Percentiles rank a stretch among this genome's conserved stretches.
Evolutionary conservation across 2,329 filamentous ascomycete species (phyloP).

Genomic region (Fusarium oligoseptatum): DNA sequence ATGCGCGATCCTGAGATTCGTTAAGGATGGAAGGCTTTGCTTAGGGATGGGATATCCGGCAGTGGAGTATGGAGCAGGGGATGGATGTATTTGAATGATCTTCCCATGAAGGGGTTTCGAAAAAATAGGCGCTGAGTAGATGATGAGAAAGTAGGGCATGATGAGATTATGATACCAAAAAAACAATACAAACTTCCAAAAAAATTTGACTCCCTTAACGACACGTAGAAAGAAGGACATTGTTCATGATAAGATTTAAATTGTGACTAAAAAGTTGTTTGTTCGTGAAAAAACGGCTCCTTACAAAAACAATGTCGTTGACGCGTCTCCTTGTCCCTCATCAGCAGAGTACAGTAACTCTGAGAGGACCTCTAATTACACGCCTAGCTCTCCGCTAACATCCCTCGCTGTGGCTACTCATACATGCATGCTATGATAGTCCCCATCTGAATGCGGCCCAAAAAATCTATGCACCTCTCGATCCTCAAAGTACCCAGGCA

Average conservation of each 20-base stretch:
- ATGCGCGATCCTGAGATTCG: constrained; percentile 60
- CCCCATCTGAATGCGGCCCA: constrained; percentile 1
- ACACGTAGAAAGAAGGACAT: background rate
- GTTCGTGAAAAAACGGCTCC: constrained; percentile 15
- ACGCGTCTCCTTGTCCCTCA: background rate
- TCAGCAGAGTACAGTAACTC: constrained; percentile 5
- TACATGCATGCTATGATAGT: constrained; percentile 19
- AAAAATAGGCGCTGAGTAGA: constrained; percentile 7
- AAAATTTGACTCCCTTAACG: background rate
- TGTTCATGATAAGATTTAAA: constrained; percentile 5
- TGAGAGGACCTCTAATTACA: constrained; percentile 30
- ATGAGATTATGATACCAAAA: constrained; percentile 28
- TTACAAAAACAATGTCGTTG: constrained; percentile 1
- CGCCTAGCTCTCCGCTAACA: constrained; percentile 6
- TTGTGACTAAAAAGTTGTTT: constrained; percentile 3
- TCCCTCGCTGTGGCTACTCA: constrained; percentile 21
- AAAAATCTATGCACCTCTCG: constrained; percentile 5
- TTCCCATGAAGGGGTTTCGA: constrained; percentile 3
- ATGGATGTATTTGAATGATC: constrained; percentile 19
- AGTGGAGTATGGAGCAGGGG: constrained; percentile 24
- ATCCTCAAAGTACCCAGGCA: background rate
- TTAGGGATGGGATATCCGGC: background rate
- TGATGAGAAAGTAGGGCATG: constrained; percentile 28
- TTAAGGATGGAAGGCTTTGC: constrained; percentile 36
- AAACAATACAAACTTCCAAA: constrained; percentile 11